phyloP scores from a whole-genome alignment of 768 basidiomycete genomes.

The Boletus rubescentipes region DNA sequence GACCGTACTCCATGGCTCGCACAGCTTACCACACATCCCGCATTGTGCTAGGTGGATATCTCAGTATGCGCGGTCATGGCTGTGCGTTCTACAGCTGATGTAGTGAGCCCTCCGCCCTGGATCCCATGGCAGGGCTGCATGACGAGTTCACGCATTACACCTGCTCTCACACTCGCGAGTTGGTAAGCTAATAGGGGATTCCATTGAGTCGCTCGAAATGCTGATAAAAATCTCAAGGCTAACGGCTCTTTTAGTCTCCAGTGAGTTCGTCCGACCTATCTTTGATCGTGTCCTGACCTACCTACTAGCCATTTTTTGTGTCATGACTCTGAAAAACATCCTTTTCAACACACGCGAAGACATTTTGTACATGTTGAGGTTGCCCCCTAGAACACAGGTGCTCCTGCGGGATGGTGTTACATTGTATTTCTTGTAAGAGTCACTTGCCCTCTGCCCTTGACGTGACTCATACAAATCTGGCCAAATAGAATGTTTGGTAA shows the following conservation, averaged over 20 bases:
- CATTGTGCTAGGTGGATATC: conserved; percentile 16
- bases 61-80: conserved; percentile 14
- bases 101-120: conserved; percentile 21
- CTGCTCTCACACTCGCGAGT: conserved; percentile 19
- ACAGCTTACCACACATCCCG: not conserved
- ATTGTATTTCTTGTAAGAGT: conserved; percentile 19
- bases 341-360: not conserved
- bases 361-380: not conserved
- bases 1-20: not conserved
- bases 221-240: conserved; percentile 16
- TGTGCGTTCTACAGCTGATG: conserved; percentile 5
- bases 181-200: conserved; percentile 12
- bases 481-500: conserved; percentile 19
- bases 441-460: not conserved
- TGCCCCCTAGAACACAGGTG: not conserved
- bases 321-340: conserved; percentile 15
- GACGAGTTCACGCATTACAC: conserved; percentile 4
- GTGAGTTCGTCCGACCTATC: conserved; percentile 4
- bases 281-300: not conserved
- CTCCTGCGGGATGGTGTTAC: conserved; percentile 13
- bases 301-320: conserved; percentile 14
- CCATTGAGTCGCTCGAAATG: not conserved
- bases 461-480: not conserved
- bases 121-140: conserved; percentile 17
- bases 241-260: conserved; percentile 16